Evolutionary conservation across 176 grass and related monocot species (phyloP), one percentile per base, ranked within the genome.

Genomic region (Tillandsia leiboldiana): DNA sequence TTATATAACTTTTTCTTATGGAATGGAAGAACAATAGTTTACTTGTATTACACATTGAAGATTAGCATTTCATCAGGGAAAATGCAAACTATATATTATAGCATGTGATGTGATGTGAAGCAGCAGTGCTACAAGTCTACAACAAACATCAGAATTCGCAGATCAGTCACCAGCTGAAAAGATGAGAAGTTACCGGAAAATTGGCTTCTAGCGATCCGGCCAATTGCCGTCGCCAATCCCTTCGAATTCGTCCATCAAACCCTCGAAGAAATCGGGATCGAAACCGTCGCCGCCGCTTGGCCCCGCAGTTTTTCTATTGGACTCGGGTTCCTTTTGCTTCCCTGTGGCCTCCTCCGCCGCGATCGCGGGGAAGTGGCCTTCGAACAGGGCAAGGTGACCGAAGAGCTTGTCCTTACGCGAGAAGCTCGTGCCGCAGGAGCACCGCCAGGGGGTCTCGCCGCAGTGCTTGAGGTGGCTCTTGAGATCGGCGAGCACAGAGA

Each of bases 401-500:
- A 99, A 99, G 12, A 99, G 83, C 82, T 99, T 99, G 74, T 99
- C 94, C 84, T 99, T 99, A 70, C 94, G 88, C 17, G 94, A 93
- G 80, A 99, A 99, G 49, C 81, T 99, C 26, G 94, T 99, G 68
- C 94, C 94, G 26, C 94, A 99, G 26, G 94, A 90, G 87, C 94
- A 99, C 62, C 87, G 84, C 94, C 94, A 99, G 50, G 83, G 90
- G 11, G 51, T 84, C 71, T 90, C 82, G 1, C 94, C 94, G 29
- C 94, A 99, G 82, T 99, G 87, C 70, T 85, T 91, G 51, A 99
- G 80, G 73, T 99, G 94, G 74, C 84, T 83, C 66, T 82, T 88
- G 27, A 99, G 87, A 66, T 99, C 94, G 9, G 90, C 87, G 23
- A 90, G 66, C 72, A 99, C 90, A 14, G 94, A 81, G 80, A 99